Base-by-base conservation (phyloP, 108 stramenopile genomes). In the Nitzschia palea region DNA sequence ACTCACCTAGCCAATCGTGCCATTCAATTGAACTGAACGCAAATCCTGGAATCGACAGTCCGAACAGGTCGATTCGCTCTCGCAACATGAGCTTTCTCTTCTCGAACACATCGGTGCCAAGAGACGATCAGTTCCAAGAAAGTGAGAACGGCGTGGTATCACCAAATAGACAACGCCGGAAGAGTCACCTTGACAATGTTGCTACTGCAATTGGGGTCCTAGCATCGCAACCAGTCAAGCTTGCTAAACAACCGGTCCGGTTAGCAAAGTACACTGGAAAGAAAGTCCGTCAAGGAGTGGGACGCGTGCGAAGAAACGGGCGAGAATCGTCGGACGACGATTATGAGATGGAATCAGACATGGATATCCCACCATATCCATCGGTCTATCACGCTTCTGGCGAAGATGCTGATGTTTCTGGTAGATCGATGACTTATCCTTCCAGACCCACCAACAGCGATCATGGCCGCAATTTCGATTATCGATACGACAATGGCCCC, bases 201-300 rank as follows among this genome's bases (percentile, higher is more conserved):
- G 26, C 23, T 18, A 26, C 12, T 61, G 59, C 59, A 9, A 43
- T 61, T 42, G 59, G 37, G 20, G 42, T 27, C 1, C 28, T 61
- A 22, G 59, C 59, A 1, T 43, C 40, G 26, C 59, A 61, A 27
- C 59, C 59, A 8, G 59, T 26, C 42, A 40, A 27, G 32, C 59
- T 61, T n/a, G 59, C 59, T 0, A 61, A 61, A 43, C 59, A 61
- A 25, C 59, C 59, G n/a, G 59, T 61, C 8, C 37, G 59, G 31
- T 32, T 61, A 25, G 59, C 59, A 17, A 61, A 61, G 25, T 61
- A 42, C 59, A 61, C 59, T 9, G 2, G 20, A 18, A 61, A 61
- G 33, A 56, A 56, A 32, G 55, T 56, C 20, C 55, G 55, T 33
- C 30, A 56, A 20, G 33, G 55, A 4, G 55, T 56, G 17, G 55